Evolutionary conservation across 345 rosid genomes (phyloP).

Genomic region (Eucalyptus pauciflora): DNA sequence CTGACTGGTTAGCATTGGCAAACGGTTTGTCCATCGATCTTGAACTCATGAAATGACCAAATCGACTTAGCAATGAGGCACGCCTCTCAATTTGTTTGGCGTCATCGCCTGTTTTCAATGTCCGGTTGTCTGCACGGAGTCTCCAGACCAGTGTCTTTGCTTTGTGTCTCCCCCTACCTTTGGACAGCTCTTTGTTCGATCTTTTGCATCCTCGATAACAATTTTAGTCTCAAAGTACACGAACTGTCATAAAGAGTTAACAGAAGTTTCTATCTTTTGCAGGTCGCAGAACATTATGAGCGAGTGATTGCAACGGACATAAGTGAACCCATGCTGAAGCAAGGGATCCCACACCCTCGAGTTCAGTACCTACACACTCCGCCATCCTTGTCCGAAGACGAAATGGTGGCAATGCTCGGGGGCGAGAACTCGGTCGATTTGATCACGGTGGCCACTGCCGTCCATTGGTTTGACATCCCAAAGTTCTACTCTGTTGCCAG

Average conservation of each 20-base stretch:
- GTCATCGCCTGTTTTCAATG: background rate
- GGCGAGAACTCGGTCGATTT: slow-evolving; percentile 48
- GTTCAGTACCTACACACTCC: slow-evolving; percentile 45
- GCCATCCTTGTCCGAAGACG: slow-evolving; percentile 30
- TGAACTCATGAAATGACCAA: background rate
- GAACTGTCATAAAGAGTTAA: background rate
- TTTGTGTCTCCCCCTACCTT: background rate
- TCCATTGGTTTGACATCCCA: slow-evolving; percentile 64
- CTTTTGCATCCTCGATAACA: background rate
- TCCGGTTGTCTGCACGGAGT: background rate
- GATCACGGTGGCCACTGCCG: slow-evolving; percentile 42
- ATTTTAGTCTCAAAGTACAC: background rate
- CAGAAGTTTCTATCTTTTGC: background rate
- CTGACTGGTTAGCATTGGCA: background rate
- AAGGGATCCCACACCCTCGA: slow-evolving; percentile 23
- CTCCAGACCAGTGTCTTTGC: background rate
- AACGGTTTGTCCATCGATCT: background rate
- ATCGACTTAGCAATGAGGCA: background rate
- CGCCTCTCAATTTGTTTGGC: background rate
- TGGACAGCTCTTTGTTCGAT: background rate
- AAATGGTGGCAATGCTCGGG: slow-evolving; percentile 27
- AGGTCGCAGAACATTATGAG: slow-evolving; percentile 60
- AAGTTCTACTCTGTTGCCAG: slow-evolving; percentile 41
- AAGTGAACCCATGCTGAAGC: slow-evolving; percentile 43
- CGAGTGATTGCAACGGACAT: slow-evolving; percentile 45